Conservation (phyloP, 1,284 basidiomycete species). For the Pyrrhoderma noxium region DNA sequence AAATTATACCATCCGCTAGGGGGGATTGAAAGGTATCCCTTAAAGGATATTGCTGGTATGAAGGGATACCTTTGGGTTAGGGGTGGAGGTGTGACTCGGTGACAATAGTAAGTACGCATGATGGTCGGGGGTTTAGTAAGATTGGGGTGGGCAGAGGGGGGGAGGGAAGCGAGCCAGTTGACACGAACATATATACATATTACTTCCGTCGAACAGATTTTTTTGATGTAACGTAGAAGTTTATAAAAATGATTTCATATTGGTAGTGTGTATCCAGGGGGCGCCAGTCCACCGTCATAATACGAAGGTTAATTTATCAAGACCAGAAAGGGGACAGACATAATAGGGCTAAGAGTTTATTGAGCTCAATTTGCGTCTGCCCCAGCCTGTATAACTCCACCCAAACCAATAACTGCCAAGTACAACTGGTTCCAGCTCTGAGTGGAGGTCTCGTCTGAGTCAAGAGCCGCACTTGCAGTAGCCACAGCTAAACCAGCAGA, state of each 20-base stretch:
- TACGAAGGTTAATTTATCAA: background rate
- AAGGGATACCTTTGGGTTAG: no score
- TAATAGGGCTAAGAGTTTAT: background rate
- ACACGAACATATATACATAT: background rate
- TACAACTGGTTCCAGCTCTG: constrained; percentile 30
- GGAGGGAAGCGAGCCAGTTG: background rate
- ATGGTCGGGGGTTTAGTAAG: background rate
- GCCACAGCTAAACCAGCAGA: constrained; percentile 28
- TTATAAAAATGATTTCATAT: background rate
- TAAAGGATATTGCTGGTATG: no score
- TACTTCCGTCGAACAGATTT: background rate
- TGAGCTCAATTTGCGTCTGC: constrained; percentile 8
- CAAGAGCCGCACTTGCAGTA: constrained; percentile 21
- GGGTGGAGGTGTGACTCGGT: no score
- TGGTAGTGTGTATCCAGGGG: background rate
- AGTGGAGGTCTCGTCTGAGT: constrained; percentile 17
- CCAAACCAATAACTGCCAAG: constrained; percentile 34
- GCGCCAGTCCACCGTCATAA: background rate
- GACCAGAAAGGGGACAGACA: background rate
- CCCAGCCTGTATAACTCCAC: constrained; percentile 27
- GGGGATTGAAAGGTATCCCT: no score
- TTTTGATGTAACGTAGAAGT: background rate
- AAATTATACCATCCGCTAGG: no score
- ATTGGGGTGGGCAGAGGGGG: background rate
- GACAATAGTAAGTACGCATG: no score